Percentiles rank a stretch among this genome's conserved stretches.
Evolutionary conservation across 805 yeast genomes (phyloP).

Genomic region (Yarrowia sp.): DNA sequence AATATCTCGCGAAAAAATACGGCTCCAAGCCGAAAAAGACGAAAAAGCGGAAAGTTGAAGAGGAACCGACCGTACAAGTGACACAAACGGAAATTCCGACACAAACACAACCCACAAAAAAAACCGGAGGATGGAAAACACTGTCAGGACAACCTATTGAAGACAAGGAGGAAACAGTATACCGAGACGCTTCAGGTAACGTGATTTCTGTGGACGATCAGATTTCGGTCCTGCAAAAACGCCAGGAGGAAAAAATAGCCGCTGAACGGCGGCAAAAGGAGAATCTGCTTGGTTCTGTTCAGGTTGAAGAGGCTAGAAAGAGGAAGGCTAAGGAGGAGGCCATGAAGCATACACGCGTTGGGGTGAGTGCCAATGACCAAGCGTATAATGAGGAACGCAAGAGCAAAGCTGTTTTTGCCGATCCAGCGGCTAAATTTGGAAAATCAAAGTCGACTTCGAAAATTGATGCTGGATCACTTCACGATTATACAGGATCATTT

Average conservation of each 20-base stretch:
- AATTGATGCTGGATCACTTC: background rate
- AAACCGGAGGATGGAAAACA: slow-evolving; percentile 10
- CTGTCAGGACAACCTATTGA: slow-evolving; percentile 2
- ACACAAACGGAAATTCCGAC: background rate
- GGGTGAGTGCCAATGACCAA: background rate
- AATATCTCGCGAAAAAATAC: slow-evolving; percentile 21
- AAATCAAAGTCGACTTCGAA: background rate
- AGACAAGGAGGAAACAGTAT: slow-evolving; percentile 15
- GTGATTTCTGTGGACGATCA: slow-evolving; percentile 7
- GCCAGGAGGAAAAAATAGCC: background rate
- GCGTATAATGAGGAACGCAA: slow-evolving; percentile 18
- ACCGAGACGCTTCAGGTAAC: slow-evolving; percentile 14
- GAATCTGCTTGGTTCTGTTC: slow-evolving; percentile 4
- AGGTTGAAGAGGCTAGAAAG: background rate
- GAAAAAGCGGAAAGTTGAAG: background rate
- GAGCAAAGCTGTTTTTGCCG: background rate
- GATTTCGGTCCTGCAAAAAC: slow-evolving; percentile 7
- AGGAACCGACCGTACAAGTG: background rate
- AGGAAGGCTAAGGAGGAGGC: background rate
- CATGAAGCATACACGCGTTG: background rate
- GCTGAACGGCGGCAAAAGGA: slow-evolving; percentile 4
- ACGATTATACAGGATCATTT: background rate
- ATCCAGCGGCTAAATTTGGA: slow-evolving; percentile 15
- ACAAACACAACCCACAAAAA: background rate
- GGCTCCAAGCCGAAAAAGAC: slow-evolving; percentile 22